Conservation (phyloP, 164 flowering plant genomes). For the Macadamia integrifolia region DNA sequence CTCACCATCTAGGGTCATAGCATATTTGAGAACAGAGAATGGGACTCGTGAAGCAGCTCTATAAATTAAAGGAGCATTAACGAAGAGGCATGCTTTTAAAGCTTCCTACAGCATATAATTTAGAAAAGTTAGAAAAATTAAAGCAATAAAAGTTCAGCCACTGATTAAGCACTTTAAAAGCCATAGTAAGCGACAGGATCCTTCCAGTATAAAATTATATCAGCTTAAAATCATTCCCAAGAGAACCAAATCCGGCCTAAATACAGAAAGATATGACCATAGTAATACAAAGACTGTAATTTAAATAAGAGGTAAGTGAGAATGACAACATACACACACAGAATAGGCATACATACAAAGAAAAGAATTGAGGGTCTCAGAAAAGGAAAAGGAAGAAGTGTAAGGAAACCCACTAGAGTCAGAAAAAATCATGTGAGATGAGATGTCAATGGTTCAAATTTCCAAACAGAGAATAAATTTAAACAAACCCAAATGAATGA, state of each 20-base stretch:
- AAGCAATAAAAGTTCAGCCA: not conserved
- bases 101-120: slow-evolving; percentile 55
- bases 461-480: too few species aligned
- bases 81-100: slow-evolving; percentile 68
- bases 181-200: not conserved
- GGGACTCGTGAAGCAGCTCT: slow-evolving; percentile 87
- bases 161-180: not conserved
- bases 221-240: not conserved
- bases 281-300: too few species aligned
- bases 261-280: too few species aligned
- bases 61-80: slow-evolving; percentile 86
- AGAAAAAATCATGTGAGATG: too few species aligned
- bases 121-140: slow-evolving; percentile 13
- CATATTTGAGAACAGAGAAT: slow-evolving; percentile 92
- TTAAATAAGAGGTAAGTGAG: too few species aligned
- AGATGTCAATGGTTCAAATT: too few species aligned
- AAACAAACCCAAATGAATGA: too few species aligned
- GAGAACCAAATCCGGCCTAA: not conserved
- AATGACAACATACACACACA: too few species aligned
- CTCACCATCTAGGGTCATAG: slow-evolving; percentile 95
- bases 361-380: too few species aligned
- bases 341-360: too few species aligned
- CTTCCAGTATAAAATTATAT: not conserved
- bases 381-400: too few species aligned
- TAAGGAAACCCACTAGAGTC: too few species aligned